phyloP scores from a whole-genome alignment of 805 yeast species.

The Myxozyma nipponensis region DNA sequence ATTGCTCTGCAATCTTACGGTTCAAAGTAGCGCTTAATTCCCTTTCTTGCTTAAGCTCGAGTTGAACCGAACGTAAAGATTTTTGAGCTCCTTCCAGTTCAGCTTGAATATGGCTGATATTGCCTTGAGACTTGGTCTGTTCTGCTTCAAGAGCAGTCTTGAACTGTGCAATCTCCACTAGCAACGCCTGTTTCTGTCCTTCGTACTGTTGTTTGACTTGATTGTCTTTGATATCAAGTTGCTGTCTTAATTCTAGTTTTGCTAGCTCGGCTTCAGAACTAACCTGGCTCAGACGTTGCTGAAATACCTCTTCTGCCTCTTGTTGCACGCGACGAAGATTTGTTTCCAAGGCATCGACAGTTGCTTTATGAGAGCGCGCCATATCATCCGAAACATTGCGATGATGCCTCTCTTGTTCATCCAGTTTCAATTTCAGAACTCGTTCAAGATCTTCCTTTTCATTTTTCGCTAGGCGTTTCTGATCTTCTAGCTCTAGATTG shows the following conservation, averaged over 20 bases:
- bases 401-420: constrained; percentile 33
- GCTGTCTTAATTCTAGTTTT: constrained; percentile 31
- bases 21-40: constrained; percentile 33
- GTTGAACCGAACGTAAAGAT: constrained; percentile 28
- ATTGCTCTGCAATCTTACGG: constrained; percentile 34
- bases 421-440: constrained; percentile 35
- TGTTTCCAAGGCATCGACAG: constrained; percentile 1
- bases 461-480: constrained; percentile 36
- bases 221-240: constrained; percentile 16
- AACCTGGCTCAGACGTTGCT: neutral
- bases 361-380: constrained; percentile 18
- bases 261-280: constrained; percentile 27
- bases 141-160: constrained; percentile 8
- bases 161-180: constrained; percentile 10
- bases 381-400: constrained; percentile 35
- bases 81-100: constrained; percentile 15
- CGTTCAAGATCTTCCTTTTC: constrained; percentile 42
- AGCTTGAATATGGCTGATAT: neutral
- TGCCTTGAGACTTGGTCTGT: neutral
- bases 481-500: constrained; percentile 32
- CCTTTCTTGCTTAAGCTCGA: constrained; percentile 31
- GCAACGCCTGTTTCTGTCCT: constrained; percentile 29
- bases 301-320: constrained; percentile 1
- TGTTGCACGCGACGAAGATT: neutral
- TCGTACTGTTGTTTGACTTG: constrained; percentile 3